Evolutionary conservation across 257 asterid species (phyloP).

Genomic region (Leonotis leonurus): DNA sequence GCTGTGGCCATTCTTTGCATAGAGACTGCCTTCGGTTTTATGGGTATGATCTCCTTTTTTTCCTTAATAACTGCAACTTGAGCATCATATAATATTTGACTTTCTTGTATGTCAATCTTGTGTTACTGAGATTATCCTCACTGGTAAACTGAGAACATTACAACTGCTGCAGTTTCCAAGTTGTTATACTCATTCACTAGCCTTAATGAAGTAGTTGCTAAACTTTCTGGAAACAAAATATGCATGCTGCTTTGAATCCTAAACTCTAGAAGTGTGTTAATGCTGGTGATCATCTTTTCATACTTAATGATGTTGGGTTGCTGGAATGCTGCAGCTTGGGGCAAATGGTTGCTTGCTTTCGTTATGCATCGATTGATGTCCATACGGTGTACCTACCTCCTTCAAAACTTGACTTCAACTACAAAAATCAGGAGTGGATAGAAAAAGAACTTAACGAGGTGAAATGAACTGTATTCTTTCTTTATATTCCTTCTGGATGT

Average conservation of each 20-base stretch:
- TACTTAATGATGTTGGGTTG: constrained; percentile 20
- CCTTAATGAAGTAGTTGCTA: constrained; percentile 1
- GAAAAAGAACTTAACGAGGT: constrained; percentile 74
- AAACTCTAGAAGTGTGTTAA: neutral
- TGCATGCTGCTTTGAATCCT: constrained; percentile 8
- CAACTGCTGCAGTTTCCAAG: neutral
- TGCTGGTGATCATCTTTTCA: neutral
- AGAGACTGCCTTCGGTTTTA: constrained; percentile 97
- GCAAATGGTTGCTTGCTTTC: constrained; percentile 97
- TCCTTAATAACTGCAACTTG: neutral
- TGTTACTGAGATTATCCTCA: neutral
- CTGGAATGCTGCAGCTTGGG: constrained; percentile 58
- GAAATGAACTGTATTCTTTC: neutral
- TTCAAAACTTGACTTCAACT: constrained; percentile 69
- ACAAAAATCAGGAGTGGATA: constrained; percentile 81
- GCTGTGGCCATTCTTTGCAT: constrained; percentile 96
- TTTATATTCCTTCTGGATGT: constrained; percentile 3
- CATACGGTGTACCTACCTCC: constrained; percentile 93
- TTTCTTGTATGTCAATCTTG: constrained; percentile 4
- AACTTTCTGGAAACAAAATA: neutral
- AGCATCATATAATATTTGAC: neutral
- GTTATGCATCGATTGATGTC: constrained; percentile 97
- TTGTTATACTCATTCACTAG: neutral
- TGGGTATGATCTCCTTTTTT: constrained; percentile 51
- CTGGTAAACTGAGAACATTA: neutral